These are phyloP conservation scores for Apiospora arundinis DNA, from an alignment of 2,329 filamentous ascomycete species.

Conservation along the genomic window DNA sequence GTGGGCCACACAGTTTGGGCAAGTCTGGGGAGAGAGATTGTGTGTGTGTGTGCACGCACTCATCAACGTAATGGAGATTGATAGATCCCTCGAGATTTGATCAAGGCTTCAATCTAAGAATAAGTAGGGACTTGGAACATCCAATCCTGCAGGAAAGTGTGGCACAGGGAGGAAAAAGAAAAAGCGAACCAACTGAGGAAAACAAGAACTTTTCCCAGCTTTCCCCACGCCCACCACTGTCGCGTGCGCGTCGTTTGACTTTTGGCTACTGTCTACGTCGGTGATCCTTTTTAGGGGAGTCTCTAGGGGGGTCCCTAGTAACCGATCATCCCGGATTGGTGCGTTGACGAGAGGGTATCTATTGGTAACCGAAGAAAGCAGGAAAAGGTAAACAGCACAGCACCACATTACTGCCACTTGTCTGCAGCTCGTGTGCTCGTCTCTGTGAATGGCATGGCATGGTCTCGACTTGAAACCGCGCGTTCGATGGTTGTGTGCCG, in stretches of 20 bases:
- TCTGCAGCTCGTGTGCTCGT: background rate
- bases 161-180: background rate
- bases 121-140: background rate
- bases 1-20: background rate
- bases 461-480: slow-evolving; percentile 11
- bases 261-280: background rate
- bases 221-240: background rate
- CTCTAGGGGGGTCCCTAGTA: slow-evolving; percentile 11
- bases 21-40: background rate
- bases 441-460: background rate
- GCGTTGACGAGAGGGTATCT: background rate
- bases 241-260: slow-evolving; percentile 16
- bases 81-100: background rate
- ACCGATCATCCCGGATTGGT: slow-evolving; percentile 5
- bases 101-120: background rate
- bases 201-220: background rate
- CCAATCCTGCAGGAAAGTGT: background rate
- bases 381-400: slow-evolving; percentile 1
- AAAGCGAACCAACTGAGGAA: background rate
- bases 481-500: background rate
- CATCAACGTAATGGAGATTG: background rate
- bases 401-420: background rate
- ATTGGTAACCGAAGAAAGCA: background rate
- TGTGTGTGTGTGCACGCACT: background rate
- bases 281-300: background rate